Evolutionary conservation across 768 basidiomycete genomes (phyloP).

Genomic region (Boletus huronensis): DNA sequence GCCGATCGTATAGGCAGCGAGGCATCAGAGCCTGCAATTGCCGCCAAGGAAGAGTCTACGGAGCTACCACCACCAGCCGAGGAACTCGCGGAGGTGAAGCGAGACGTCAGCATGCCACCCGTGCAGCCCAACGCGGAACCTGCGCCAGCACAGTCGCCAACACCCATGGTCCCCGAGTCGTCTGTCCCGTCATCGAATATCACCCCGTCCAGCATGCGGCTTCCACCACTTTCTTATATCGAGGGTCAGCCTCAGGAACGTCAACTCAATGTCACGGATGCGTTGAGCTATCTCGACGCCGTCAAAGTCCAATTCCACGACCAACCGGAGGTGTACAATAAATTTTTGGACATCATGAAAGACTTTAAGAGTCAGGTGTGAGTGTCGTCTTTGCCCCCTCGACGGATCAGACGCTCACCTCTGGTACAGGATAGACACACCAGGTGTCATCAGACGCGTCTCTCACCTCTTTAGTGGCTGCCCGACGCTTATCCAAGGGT

Average conservation of each 20-base stretch:
- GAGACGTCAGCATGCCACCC: conserved; percentile 27
- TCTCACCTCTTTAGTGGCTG: conserved; percentile 91
- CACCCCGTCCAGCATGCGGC: conserved; percentile 4
- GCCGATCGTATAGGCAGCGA: conserved; percentile 4
- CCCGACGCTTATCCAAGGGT: conserved; percentile 89
- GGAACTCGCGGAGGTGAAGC: conserved; percentile 14
- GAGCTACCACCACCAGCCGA: conserved; percentile 10
- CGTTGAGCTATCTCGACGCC: conserved; percentile 59
- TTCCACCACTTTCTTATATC: conserved; percentile 22
- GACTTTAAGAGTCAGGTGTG: conserved; percentile 68
- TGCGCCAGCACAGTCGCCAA: conserved; percentile 8
- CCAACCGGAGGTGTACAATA: conserved; percentile 60
- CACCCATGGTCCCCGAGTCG: conserved; percentile 11
- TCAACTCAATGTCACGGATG: conserved; percentile 59
- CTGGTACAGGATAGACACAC: conserved; percentile 82
- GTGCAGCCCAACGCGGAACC: conserved; percentile 9
- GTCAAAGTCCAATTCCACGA: conserved; percentile 60
- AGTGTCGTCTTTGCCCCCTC: conserved; percentile 16
- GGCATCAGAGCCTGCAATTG: not conserved
- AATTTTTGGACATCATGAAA: conserved; percentile 68
- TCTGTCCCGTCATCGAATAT: conserved; percentile 5
- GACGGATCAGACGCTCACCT: not conserved
- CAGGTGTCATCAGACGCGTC: conserved; percentile 94
- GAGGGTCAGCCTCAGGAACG: conserved; percentile 35
- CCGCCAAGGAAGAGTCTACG: conserved; percentile 6